Conservation (phyloP, 164 flowering plant genomes). For the Annona cherimola region DNA sequence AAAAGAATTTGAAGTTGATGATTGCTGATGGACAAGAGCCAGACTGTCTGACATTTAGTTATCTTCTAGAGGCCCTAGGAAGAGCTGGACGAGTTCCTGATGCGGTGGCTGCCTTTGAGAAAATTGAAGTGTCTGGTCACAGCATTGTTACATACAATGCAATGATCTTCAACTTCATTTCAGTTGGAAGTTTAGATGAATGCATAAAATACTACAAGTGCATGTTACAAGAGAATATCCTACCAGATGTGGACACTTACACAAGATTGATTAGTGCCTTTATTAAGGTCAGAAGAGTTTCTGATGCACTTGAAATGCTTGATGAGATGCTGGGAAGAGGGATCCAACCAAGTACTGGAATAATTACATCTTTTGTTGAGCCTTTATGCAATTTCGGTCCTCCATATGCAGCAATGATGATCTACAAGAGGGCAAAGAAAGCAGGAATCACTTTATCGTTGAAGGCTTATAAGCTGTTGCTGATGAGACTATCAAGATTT, state of each 20-base stretch:
- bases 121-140: conserved; percentile 47
- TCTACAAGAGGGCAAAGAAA: conserved; percentile 69
- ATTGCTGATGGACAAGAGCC: conserved; percentile 50
- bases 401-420: conserved; percentile 81
- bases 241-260: conserved; percentile 61
- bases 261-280: conserved; percentile 42
- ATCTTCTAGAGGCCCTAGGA: conserved; percentile 66
- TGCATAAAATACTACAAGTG: conserved; percentile 44
- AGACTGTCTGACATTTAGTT: conserved; percentile 47
- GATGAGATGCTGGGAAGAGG: conserved; percentile 67
- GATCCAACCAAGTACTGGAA: conserved; percentile 60
- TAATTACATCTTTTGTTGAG: conserved; percentile 55
- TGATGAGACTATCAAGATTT: conserved; percentile 75
- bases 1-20: conserved; percentile 52
- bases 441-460: conserved; percentile 58
- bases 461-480: conserved; percentile 68
- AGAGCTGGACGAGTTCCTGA: conserved; percentile 64
- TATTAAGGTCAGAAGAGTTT: conserved; percentile 59
- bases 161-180: conserved; percentile 55
- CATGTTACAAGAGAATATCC: conserved; percentile 42
- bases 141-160: conserved; percentile 60
- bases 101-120: conserved; percentile 51
- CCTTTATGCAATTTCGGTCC: conserved; percentile 85
- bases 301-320: conserved; percentile 87
- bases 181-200: conserved; percentile 43